Evolutionary conservation across 768 basidiomycete genomes (phyloP).

Genomic region (Tricholoma sp.): DNA sequence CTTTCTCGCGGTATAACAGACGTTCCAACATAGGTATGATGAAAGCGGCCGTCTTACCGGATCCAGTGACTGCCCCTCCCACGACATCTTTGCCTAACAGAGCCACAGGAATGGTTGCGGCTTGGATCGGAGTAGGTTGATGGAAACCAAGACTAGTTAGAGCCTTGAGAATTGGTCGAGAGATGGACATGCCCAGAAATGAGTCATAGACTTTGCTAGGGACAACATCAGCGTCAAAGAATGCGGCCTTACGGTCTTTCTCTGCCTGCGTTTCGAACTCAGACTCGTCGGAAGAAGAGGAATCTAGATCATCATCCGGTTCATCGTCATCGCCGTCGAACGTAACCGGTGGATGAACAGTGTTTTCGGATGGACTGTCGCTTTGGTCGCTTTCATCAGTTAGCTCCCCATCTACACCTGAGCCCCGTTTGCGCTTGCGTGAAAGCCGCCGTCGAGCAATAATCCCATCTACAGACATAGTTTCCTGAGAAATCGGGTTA

Average conservation of each 20-base stretch:
- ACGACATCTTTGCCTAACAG: slow-evolving; percentile 94
- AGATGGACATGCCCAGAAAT: slow-evolving; percentile 91
- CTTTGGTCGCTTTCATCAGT: slow-evolving; percentile 18
- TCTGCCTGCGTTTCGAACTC: slow-evolving; percentile 57
- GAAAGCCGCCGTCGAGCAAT: slow-evolving; percentile 65
- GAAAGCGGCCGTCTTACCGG: slow-evolving; percentile 98
- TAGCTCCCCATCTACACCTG: slow-evolving; percentile 25
- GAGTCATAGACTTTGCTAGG: slow-evolving; percentile 59
- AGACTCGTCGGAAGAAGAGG: slow-evolving; percentile 31
- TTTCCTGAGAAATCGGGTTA: slow-evolving; percentile 38
- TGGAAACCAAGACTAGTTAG: slow-evolving; percentile 76
- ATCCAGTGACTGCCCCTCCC: slow-evolving; percentile 93
- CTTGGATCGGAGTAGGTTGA: slow-evolving; percentile 93
- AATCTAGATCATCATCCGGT: slow-evolving; percentile 21
- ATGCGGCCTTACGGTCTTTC: slow-evolving; percentile 80
- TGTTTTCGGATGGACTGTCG: slow-evolving; percentile 29
- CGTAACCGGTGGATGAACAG: slow-evolving; percentile 20
- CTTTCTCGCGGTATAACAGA: slow-evolving; percentile 85
- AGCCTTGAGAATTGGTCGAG: slow-evolving; percentile 89
- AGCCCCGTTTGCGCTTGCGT: slow-evolving; percentile 58
- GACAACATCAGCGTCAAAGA: slow-evolving; percentile 64
- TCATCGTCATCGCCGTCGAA: slow-evolving; percentile 27
- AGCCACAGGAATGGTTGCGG: slow-evolving; percentile 89
- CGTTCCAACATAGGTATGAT: slow-evolving; percentile 92
- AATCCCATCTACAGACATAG: slow-evolving; percentile 90